phyloP scores from a whole-genome alignment of 169 alveolate species.

The Haemoproteus tartakovskyi region DNA sequence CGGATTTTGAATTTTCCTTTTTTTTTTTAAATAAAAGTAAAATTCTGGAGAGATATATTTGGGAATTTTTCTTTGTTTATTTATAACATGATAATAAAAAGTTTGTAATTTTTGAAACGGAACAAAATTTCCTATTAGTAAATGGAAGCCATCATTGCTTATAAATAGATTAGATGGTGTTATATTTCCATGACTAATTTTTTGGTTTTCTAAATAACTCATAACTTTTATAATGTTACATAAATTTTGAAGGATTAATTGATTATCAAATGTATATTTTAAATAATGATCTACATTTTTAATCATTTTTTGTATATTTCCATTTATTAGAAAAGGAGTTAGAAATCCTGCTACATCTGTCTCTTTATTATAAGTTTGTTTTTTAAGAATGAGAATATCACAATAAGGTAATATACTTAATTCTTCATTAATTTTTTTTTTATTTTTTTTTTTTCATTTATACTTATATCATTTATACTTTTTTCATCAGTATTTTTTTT shows the following conservation, averaged over 20 bases:
- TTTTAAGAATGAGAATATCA: conserved; percentile 18
- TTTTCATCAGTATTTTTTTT: neutral
- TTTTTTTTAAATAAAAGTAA: conserved; percentile 10
- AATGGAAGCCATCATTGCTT: conserved; percentile 14
- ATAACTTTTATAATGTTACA: conserved; percentile 33
- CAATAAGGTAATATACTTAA: conserved; percentile 25
- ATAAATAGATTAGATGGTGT: conserved; percentile 38
- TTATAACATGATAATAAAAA: conserved; percentile 28
- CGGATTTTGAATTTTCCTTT: neutral
- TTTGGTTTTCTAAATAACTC: conserved; percentile 21
- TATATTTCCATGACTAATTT: conserved; percentile 27
- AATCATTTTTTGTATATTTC: conserved; percentile 12
- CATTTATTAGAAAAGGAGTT: conserved; percentile 42
- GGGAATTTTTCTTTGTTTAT: conserved; percentile 9
- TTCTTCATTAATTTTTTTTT: conserved; percentile 15
- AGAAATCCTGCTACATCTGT: conserved; percentile 23
- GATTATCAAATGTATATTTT: conserved; percentile 10
- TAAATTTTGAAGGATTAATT: conserved; percentile 5
- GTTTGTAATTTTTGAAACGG: conserved; percentile 13
- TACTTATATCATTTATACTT: no score
- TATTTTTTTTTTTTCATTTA: neutral
- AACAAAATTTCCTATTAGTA: conserved; percentile 38
- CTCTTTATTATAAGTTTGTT: neutral
- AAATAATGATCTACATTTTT: conserved; percentile 13
- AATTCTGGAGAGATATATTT: conserved; percentile 58